Evolutionary conservation across 2,329 filamentous ascomycete species (phyloP), one percentile per base, ranked within the genome.

Genomic region (Exophiala lecanii-corni): DNA sequence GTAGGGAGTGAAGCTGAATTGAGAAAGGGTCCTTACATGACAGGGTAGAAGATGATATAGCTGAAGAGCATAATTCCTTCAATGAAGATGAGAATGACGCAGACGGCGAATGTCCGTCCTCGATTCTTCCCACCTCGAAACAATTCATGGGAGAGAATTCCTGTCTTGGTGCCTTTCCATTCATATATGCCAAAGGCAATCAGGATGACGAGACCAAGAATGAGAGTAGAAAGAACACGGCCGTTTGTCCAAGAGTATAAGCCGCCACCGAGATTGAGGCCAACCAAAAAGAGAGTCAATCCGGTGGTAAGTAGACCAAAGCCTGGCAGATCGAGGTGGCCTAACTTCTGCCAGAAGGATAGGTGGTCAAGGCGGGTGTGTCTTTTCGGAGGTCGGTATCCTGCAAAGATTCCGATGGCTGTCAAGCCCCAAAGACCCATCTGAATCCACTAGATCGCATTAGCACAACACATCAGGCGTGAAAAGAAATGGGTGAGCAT

Each of bases 1-100:
- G 39, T 36, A 18, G 16, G 33, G 6, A 17, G 13, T 18, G 23
- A 33, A 20, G 16, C 6, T 6, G 16, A 9, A 4, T 7, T 12
- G 33, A 20, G 5, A 20, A 28, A n/a, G 32, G 17, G 12, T 17
- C 18, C 48, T 45, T 43, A 51, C 48, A 51, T 30, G 28, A 49
- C 39, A 3, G 48, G 45, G 26, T 49, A 51, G 32, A 49, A 51
- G 15, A 51, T 20, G 4, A 37, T 36, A 31, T 30, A 48, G n/a
- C 20, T 16, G 10, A 45, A 45, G 18, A 39, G n/a, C 20, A 48
- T 18, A 6, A 51, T 18, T 3, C 36, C 48, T 23, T 51, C 48
- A 7, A 45, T 23, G 15, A 47, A 45, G n/a, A 51, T 41, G 5
- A 51, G 25, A 18, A 12, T 19, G 13, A 39, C 20, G 16, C 45